Evolutionary conservation across 2,329 filamentous ascomycete species (phyloP), one percentile per base, ranked within the genome.

Genomic region (Akanthomyces dipterigenus): DNA sequence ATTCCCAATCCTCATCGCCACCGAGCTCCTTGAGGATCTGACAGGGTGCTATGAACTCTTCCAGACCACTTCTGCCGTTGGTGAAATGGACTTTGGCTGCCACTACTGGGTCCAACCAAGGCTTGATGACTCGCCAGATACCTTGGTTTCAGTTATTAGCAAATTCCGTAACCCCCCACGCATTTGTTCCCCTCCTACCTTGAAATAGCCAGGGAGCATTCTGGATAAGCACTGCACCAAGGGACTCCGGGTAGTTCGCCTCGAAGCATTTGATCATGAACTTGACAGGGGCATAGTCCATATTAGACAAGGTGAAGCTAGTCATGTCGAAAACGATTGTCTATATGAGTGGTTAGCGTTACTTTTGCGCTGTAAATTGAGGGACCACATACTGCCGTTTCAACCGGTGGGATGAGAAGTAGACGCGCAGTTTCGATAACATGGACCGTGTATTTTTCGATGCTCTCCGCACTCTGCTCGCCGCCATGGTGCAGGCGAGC

Each of bases 221-320:
- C 80, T 99, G 95, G 42, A 99, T 91, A 50, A 98, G 83, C 3
- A 98, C 91, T 2, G 89, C 83, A 31, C 93, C 95, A 1, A 99
- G 82, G 53, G 87, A 93, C 74, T 99, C 95, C 0, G 95, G 95
- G 69, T 98, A 99, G 73, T 99, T 98, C 63, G 95, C 95, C 77
- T 99, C 95, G 71, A 99, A 99, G 74, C 93, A 96, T 75, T 96
- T 96, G 75, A 99, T 97, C 89, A 99, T 97, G 77, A 98, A 99
- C 71, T 96, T 99, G 62, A 99, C 91, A 1, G 95, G 93, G 0
- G 90, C 85, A 73, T 98, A 98, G 74, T 99, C 95, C 95, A 99
- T 98, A 75, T 99, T 99, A 18, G 93, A 88, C 78, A 98, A 82
- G 20, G 89, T 90, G 73, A 98, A 98, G 64, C 88, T 86, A 8